Evolutionary conservation across 2,329 filamentous ascomycete species (phyloP), one percentile per base, ranked within the genome.

Genomic region (Aspergillus neotritici): DNA sequence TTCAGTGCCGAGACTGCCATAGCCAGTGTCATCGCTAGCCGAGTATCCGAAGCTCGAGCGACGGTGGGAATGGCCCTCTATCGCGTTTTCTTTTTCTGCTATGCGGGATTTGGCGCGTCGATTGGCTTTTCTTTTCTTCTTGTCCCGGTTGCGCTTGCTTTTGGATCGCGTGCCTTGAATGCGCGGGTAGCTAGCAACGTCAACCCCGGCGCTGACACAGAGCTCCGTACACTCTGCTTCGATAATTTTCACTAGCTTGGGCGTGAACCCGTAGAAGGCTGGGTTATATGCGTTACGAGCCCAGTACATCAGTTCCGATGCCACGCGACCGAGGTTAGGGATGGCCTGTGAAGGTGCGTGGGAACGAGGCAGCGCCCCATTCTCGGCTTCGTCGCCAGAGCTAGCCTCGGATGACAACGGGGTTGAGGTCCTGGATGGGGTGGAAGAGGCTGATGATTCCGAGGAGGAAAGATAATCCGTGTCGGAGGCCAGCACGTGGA

Each of bases 251-350:
- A 67, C 58, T 10, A 68, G 60, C 4, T 52, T 53, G 4, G 60
- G 50, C 0, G 66, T 68, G 28, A 70, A 64, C 0, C 67, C 67
- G 16, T 69, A 70, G 36, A 68, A 69, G 6, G 67, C 57, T 1
- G 67, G 67, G 37, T 68, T 69, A 46, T 70, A 70, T 8, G 67
- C 67, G 44, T 70, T 64, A 11, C 63, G 63, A n/a, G 66, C 64
- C 67, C 67, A 70, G 47, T 69, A 69, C 34, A 67, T 64, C 5
- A 70, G 59, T 35, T 68, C 64, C 0, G 63, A 62, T 3, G 66
- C 65, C 14, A 70, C 64, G 8, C 66, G 65, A 7, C 61, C 61
- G 11, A 66, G 45, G 28, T 67, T 60, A 14, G 65, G 61, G 16
- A 63, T 56, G 37, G 58, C 48, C 50, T 60, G 33, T 31, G 56